A percentile compares a stretch with the other conserved stretches of the same genome.
Conservation (phyloP, 1,139 yeast genomes). For the Pneumocystis sp. region DNA sequence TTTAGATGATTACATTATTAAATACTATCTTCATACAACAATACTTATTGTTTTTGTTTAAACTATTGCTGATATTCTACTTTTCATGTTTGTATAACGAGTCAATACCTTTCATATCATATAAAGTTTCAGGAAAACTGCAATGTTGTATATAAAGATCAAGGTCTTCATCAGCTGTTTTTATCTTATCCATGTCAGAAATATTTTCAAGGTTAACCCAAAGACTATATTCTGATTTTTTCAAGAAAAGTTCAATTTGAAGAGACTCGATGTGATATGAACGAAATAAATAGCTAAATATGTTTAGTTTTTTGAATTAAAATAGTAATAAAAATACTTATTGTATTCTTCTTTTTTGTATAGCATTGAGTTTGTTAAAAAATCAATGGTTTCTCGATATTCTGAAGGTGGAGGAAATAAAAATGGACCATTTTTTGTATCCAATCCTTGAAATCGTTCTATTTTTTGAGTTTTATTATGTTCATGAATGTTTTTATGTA, state of each 20-base stretch:
- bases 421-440: background rate
- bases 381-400: background rate
- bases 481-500: background rate
- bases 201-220: background rate
- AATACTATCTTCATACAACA: no score
- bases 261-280: background rate
- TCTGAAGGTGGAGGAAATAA: background rate
- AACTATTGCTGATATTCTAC: background rate
- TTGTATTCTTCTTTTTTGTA: background rate
- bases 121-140: background rate
- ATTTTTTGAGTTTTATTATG: background rate
- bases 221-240: background rate
- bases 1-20: no score
- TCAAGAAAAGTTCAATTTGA: background rate
- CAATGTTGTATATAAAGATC: background rate
- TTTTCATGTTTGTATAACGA: background rate
- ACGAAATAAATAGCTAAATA: background rate
- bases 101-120: background rate
- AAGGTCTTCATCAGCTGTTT: background rate
- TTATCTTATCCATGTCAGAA: background rate
- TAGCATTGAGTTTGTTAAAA: background rate
- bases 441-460: background rate
- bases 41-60: background rate
- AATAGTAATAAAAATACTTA: background rate
- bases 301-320: background rate